Conservation (phyloP, 2,329 filamentous ascomycete genomes). For the Phaeophleospora eucalypticola region DNA sequence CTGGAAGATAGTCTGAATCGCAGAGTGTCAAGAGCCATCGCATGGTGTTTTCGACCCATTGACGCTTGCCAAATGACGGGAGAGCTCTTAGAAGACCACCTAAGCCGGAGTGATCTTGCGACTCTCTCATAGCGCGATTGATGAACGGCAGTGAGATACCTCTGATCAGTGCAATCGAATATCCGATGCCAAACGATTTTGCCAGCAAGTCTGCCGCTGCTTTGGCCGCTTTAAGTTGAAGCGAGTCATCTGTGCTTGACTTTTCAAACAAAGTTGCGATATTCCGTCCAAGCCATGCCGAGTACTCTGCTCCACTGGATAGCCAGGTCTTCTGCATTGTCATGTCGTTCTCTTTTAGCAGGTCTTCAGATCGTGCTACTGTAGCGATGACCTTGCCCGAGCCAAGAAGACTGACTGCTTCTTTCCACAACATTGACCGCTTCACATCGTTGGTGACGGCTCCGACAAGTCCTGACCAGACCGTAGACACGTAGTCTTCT, state of each 20-base stretch:
- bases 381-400: constrained; percentile 58
- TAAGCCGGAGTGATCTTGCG: neutral
- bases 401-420: constrained; percentile 55
- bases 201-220: constrained; percentile 44
- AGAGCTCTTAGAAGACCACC: constrained; percentile 5
- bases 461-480: constrained; percentile 45
- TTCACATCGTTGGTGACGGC: constrained; percentile 42
- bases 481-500: constrained; percentile 37
- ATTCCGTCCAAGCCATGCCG: constrained; percentile 66
- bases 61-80: constrained; percentile 36
- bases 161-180: constrained; percentile 41
- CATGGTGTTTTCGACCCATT: constrained; percentile 37
- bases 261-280: constrained; percentile 41
- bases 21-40: constrained; percentile 24
- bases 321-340: constrained; percentile 58
- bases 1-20: neutral
- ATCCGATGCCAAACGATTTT: constrained; percentile 66
- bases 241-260: constrained; percentile 16
- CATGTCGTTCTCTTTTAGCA: neutral
- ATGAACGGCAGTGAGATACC: constrained; percentile 6
- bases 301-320: constrained; percentile 60
- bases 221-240: neutral
- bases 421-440: constrained; percentile 58
- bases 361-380: constrained; percentile 55
- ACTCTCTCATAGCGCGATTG: neutral